These are phyloP conservation scores for Backusella liffmaniae DNA, from an alignment of 192 early-diverging fungal genomes.

Conservation along the genomic window DNA sequence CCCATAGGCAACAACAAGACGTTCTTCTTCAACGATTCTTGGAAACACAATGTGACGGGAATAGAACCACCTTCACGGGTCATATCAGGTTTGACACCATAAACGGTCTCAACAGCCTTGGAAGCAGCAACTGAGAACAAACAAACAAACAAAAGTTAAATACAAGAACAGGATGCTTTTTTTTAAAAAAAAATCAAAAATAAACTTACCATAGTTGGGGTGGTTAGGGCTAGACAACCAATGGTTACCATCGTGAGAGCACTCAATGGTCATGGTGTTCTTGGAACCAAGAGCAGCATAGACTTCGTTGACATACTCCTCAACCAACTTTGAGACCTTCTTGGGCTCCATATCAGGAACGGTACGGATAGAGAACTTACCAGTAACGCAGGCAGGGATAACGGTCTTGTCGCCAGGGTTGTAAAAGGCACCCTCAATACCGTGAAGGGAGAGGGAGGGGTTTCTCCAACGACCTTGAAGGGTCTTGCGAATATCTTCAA, in stretches of 20 bases:
- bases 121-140: constrained; percentile 69
- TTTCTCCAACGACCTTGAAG: constrained; percentile 94
- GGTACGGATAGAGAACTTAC: constrained; percentile 98
- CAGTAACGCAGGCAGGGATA: constrained; percentile 91
- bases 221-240: constrained; percentile 93
- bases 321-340: constrained; percentile 72
- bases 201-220: constrained; percentile 83
- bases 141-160: not conserved
- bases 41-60: constrained; percentile 97
- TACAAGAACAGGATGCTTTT: not conserved
- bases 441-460: constrained; percentile 95
- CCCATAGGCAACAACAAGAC: constrained; percentile 97
- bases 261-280: constrained; percentile 75
- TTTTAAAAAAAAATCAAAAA: not conserved
- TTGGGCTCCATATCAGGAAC: constrained; percentile 94
- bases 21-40: constrained; percentile 89
- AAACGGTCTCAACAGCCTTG: constrained; percentile 91
- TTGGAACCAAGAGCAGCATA: constrained; percentile 89
- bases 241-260: constrained; percentile 81
- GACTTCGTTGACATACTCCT: constrained; percentile 73
- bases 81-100: constrained; percentile 88
- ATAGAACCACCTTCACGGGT: constrained; percentile 98
- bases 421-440: constrained; percentile 97
- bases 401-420: constrained; percentile 94
- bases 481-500: constrained; percentile 69